Percentiles rank a stretch among this genome's conserved stretches.
These are phyloP conservation scores for Trichoderma sp. DNA, from an alignment of 2,329 filamentous ascomycete species.

Conservation along the genomic window DNA sequence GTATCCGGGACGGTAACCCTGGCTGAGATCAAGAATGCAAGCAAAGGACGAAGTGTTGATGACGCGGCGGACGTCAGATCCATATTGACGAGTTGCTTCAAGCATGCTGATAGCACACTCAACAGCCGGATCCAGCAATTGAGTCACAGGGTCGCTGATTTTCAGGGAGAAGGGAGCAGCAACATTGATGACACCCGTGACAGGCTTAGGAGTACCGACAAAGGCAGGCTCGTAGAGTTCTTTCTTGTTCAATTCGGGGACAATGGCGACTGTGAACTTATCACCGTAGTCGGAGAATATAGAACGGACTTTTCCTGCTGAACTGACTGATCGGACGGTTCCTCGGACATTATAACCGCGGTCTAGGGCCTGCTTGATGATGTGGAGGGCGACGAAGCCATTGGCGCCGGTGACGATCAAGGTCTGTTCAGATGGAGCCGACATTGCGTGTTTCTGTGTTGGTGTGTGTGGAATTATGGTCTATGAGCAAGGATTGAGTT, in stretches of 20 bases:
- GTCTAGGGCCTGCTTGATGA: constrained; percentile 12
- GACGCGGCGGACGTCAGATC: constrained; percentile 60
- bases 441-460: not conserved
- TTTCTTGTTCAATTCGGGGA: constrained; percentile 70
- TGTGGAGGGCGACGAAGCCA: constrained; percentile 21
- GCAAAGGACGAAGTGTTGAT: constrained; percentile 55
- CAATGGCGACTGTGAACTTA: constrained; percentile 53
- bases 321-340: constrained; percentile 6
- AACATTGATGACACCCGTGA: constrained; percentile 74
- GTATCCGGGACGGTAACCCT: constrained; percentile 39
- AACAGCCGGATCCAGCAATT: constrained; percentile 58
- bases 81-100: constrained; percentile 47
- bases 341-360: constrained; percentile 20
- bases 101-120: constrained; percentile 54
- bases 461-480: not conserved
- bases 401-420: constrained; percentile 24
- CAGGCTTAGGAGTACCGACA: constrained; percentile 42
- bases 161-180: constrained; percentile 74
- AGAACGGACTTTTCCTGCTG: not conserved
- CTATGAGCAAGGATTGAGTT: not conserved
- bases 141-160: constrained; percentile 50
- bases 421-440: constrained; percentile 17
- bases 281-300: not conserved
- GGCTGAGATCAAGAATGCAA: constrained; percentile 42
- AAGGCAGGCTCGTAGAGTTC: constrained; percentile 65